A percentile compares a stretch with the other conserved stretches of the same genome.
Evolutionary conservation across 2,329 filamentous ascomycete genomes (phyloP).

Genomic region (Claviceps purpurea): DNA sequence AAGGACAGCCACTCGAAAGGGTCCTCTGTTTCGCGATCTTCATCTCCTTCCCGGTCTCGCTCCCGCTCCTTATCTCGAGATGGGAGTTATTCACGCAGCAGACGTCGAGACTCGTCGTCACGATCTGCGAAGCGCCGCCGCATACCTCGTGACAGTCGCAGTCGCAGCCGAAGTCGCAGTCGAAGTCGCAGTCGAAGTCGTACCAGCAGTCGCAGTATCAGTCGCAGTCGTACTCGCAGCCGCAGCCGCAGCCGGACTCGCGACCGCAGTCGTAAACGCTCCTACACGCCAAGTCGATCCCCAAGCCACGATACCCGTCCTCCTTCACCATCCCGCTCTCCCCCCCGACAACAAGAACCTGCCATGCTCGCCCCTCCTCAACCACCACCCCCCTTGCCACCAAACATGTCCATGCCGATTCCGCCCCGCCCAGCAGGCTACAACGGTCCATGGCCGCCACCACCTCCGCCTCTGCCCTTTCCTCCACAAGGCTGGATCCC

Average conservation of each 20-base stretch:
- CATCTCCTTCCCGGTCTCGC: slow-evolving; percentile 9
- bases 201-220: slow-evolving; percentile 9
- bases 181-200: slow-evolving; percentile 11
- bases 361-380: slow-evolving; percentile 9
- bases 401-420: slow-evolving; percentile 4
- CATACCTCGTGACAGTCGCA: slow-evolving; percentile 12
- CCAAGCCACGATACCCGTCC: slow-evolving; percentile 11
- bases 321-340: slow-evolving; percentile 10
- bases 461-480: slow-evolving; percentile 16
- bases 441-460: slow-evolving; percentile 28
- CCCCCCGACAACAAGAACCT: background rate
- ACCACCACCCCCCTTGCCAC: slow-evolving; percentile 10
- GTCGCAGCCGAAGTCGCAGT: slow-evolving; percentile 10
- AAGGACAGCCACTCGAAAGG: slow-evolving; percentile 16
- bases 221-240: slow-evolving; percentile 12
- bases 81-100: slow-evolving; percentile 14
- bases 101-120: slow-evolving; percentile 19
- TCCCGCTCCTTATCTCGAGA: slow-evolving; percentile 13
- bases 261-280: slow-evolving; percentile 12
- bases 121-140: slow-evolving; percentile 18
- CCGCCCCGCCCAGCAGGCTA: slow-evolving; percentile 26
- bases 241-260: slow-evolving; percentile 11
- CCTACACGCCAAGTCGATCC: slow-evolving; percentile 13
- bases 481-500: slow-evolving; percentile 15
- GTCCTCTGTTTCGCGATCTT: slow-evolving; percentile 20